These are phyloP conservation scores for Boletus vinaceobasis DNA, from an alignment of 768 basidiomycete genomes.

Conservation along the genomic window DNA sequence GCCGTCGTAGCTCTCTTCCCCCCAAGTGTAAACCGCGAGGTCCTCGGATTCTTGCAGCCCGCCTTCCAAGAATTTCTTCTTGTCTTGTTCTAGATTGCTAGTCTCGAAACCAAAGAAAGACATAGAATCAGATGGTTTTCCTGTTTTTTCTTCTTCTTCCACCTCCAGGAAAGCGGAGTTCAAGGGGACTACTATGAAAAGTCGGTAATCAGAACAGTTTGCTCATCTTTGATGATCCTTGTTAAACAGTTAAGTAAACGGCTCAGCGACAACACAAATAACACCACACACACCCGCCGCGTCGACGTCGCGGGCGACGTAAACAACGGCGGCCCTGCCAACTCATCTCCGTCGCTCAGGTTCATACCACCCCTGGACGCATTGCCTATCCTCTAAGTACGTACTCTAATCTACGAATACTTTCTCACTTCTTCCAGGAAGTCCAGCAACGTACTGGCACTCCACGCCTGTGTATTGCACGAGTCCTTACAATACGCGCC, in stretches of 20 bases:
- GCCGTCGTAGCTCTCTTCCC: conserved; percentile 85
- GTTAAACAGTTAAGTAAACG: not conserved
- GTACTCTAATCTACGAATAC: conserved; percentile 12
- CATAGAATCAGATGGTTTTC: conserved; percentile 41
- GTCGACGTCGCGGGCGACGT: not conserved
- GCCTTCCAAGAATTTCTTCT: conserved; percentile 50
- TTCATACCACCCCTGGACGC: not conserved
- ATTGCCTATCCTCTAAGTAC: not conserved
- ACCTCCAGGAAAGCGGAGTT: conserved; percentile 14
- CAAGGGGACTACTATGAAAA: conserved; percentile 6
- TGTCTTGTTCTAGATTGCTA: conserved; percentile 61
- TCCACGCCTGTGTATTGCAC: conserved; percentile 96
- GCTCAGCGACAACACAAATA: conserved; percentile 20
- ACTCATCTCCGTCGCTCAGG: conserved; percentile 4
- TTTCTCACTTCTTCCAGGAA: conserved; percentile 66
- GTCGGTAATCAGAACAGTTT: conserved; percentile 16
- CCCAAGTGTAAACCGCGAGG: conserved; percentile 91
- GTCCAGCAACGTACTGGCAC: conserved; percentile 87
- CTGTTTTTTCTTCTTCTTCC: conserved; percentile 13
- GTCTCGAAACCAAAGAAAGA: conserved; percentile 81
- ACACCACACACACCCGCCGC: conserved; percentile 21
- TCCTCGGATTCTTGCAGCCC: conserved; percentile 64
- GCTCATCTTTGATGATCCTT: conserved; percentile 7
- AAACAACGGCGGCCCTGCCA: not conserved
- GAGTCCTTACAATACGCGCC: conserved; percentile 84